These are phyloP conservation scores for Monosporascus sp. DNA, from an alignment of 2,329 filamentous ascomycete species.

Conservation along the genomic window DNA sequence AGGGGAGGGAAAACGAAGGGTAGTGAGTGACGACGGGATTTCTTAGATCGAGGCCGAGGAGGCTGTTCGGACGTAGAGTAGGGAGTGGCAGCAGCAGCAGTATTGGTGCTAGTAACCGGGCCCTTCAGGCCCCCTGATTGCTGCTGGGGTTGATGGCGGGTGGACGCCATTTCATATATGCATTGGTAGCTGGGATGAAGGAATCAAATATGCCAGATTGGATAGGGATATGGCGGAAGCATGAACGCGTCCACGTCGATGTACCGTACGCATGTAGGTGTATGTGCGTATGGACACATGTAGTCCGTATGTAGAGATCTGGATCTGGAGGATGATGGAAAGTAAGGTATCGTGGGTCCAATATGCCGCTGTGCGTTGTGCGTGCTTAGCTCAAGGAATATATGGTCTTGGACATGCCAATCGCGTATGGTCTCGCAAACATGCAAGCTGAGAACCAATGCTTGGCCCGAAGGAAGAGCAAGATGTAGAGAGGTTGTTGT, in stretches of 20 bases:
- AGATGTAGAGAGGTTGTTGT: neutral
- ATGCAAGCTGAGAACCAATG: neutral
- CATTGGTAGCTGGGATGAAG: conserved; percentile 6
- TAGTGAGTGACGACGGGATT: conserved; percentile 31
- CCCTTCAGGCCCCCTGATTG: conserved; percentile 2
- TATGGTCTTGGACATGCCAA: neutral
- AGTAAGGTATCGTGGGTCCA: neutral
- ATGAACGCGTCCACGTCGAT: neutral
- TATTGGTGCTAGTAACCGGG: conserved; percentile 4
- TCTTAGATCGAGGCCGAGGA: conserved; percentile 11
- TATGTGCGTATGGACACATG: neutral
- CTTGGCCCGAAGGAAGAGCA: neutral
- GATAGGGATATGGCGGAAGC: neutral
- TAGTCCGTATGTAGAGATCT: neutral
- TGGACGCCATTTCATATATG: conserved; percentile 11
- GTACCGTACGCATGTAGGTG: neutral
- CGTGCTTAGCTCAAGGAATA: neutral
- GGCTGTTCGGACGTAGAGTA: conserved; percentile 12
- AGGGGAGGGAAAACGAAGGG: conserved; percentile 44
- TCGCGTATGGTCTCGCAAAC: neutral
- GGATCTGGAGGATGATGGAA: neutral
- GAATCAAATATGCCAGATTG: neutral
- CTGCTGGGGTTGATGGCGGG: conserved; percentile 6
- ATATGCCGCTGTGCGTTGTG: neutral
- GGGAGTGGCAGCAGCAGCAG: conserved; percentile 6